phyloP scores from a whole-genome alignment of 768 basidiomycete species.

The Hemileccinum rubropunctum region DNA sequence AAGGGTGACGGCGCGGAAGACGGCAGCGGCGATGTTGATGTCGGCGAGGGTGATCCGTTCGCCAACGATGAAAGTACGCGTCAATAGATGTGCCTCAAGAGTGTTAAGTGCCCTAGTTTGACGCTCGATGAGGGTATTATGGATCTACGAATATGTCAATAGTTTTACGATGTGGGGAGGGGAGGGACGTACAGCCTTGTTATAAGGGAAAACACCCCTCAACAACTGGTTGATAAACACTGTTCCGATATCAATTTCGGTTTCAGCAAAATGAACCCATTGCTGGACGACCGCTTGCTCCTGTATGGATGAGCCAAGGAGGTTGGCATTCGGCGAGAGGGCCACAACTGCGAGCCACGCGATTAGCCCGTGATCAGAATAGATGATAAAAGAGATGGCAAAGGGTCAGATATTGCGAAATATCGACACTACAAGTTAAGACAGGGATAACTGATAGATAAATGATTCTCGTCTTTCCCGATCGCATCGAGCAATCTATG shows the following conservation, averaged over 20 bases:
- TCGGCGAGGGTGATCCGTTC: slow-evolving; percentile 97
- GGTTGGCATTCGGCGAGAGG: slow-evolving; percentile 72
- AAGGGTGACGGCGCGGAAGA: slow-evolving; percentile 51
- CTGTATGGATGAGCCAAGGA: slow-evolving; percentile 64
- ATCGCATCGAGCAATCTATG: slow-evolving; percentile 14
- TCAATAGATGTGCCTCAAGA: slow-evolving; percentile 70
- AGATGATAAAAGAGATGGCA: not conserved
- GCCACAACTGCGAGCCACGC: slow-evolving; percentile 57
- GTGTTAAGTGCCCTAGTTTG: slow-evolving; percentile 57
- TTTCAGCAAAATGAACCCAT: slow-evolving; percentile 76
- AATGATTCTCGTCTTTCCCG: slow-evolving; percentile 23
- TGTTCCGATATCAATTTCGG: slow-evolving; percentile 50
- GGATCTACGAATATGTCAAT: slow-evolving; percentile 42
- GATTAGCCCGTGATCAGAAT: slow-evolving; percentile 16
- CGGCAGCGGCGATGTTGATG: slow-evolving; percentile 58
- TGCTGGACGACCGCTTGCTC: slow-evolving; percentile 80
- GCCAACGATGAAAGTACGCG: slow-evolving; percentile 86
- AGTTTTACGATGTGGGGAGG: not conserved
- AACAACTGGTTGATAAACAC: slow-evolving; percentile 42
- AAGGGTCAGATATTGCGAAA: slow-evolving; percentile 12
- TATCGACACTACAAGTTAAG: slow-evolving; percentile 61
- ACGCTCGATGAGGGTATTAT: slow-evolving; percentile 51
- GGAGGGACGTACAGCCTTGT: slow-evolving; percentile 66
- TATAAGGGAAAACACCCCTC: slow-evolving; percentile 61
- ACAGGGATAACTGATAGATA: slow-evolving; percentile 69